Base-by-base conservation (phyloP, 2,329 filamentous ascomycete species). In the Verticillium isaacii region DNA sequence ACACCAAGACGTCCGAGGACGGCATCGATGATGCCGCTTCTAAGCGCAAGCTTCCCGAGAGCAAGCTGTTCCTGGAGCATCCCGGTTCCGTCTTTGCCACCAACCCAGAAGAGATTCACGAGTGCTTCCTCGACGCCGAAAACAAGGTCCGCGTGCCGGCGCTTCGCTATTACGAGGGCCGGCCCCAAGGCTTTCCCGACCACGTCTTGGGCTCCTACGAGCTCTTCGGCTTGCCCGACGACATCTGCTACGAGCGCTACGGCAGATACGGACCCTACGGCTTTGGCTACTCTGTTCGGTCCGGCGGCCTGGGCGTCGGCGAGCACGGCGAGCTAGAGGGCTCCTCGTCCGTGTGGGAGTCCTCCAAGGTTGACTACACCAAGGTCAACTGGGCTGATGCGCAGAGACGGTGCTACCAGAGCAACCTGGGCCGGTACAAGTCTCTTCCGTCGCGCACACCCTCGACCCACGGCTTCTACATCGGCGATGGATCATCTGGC, bases 161-260 rank as follows among this genome's bases (percentile, higher is more conserved):
- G 5, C 77, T 97, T 55, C 87, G 87, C 23, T 89, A 89, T 66
- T 93, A 91, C 68, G 80, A 89, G 12, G 94, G 94, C 3, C 85
- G 95, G 2, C 90, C 93, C 0, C 82, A 85, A 62, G 94, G 93
- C 1, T 96, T 96, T 73, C 95, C 95, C 0, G 86, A 95, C 57
- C 85, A 92, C 62, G 85, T 91, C 2, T 85, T 94, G 70, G 95
- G 95, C n/a, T 96, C 92, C 0, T 93, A 97, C 69, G 87, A 93
- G 11, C 74, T 94, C 50, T 76, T 98, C 14, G 89, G 88, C 0
- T 78, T 98, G 39, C 86, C 90, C 19, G 86, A 96, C 66, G 89
- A 96, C 69, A 85, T 97, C 56, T 99, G 95, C 77, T 97, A 97
- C 71, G 95, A 99, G 68, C 85, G 95, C 2, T 96, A 91, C 72